phyloP scores from a whole-genome alignment of 2,329 filamentous ascomycete species.

The Purpureocillium takamizusanense region DNA sequence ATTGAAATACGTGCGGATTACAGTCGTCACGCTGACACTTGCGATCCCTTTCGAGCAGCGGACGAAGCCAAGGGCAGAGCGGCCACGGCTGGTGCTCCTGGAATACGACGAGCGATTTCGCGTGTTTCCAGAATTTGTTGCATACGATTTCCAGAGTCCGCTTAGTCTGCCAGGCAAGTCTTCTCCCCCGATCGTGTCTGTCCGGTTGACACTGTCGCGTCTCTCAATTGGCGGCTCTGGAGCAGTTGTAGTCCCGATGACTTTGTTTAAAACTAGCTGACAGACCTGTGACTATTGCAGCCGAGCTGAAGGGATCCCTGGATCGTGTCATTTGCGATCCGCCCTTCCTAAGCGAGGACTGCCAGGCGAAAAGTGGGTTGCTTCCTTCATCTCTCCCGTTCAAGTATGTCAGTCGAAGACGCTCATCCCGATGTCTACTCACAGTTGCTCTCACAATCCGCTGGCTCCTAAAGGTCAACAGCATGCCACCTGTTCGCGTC shows the following conservation, averaged over 20 bases:
- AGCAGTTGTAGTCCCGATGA: not conserved
- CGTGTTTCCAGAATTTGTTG: constrained; percentile 65
- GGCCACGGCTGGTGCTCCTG: constrained; percentile 55
- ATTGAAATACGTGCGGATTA: too few relatives aligned
- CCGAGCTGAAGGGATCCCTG: constrained; percentile 50
- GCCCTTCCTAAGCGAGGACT: constrained; percentile 72
- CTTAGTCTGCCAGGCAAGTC: constrained; percentile 50
- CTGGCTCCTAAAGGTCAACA: constrained; percentile 51
- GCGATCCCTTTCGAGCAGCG: constrained; percentile 4
- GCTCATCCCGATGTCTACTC: not conserved
- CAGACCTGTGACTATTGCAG: constrained; percentile 15
- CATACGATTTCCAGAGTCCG: constrained; percentile 66
- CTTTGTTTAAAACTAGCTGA: not conserved
- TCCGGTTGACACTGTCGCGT: too few relatives aligned
- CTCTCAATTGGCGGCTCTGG: not conserved
- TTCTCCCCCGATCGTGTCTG: not conserved
- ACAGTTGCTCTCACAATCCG: constrained; percentile 63
- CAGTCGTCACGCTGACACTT: not conserved
- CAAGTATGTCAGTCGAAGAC: not conserved
- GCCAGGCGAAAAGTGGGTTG: constrained; percentile 62
- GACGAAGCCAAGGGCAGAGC: constrained; percentile 12
- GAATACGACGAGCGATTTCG: constrained; percentile 68
- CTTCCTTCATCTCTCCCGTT: not conserved
- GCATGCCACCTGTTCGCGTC: constrained; percentile 24
- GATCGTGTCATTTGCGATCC: constrained; percentile 69